Conservation (phyloP, 2,329 filamentous ascomycete genomes). For the Sphaerulina populicola region DNA sequence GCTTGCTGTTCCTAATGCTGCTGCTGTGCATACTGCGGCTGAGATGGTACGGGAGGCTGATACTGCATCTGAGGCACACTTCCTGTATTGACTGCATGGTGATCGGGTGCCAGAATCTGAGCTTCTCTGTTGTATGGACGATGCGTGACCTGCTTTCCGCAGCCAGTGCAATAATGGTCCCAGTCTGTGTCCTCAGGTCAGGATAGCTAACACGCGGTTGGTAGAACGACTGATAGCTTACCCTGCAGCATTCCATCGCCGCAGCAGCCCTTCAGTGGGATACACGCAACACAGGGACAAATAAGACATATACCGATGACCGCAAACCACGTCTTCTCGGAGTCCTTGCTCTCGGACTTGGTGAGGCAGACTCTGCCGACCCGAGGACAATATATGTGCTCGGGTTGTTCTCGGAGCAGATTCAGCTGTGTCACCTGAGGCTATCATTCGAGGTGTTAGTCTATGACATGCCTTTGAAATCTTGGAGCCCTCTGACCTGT, state of each 20-base stretch:
- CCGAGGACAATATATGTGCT: slow-evolving; percentile 7
- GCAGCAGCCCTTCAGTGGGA: slow-evolving; percentile 13
- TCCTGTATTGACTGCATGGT: background rate
- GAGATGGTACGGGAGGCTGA: background rate
- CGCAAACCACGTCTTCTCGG: slow-evolving; percentile 11
- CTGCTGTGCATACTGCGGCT: slow-evolving; percentile 1
- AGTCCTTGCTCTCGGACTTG: slow-evolving; percentile 12
- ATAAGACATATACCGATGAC: slow-evolving; percentile 6
- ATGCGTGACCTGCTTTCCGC: slow-evolving; percentile 14
- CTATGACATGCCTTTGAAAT: background rate
- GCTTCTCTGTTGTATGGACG: slow-evolving; percentile 9
- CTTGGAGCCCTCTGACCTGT: background rate
- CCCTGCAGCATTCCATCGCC: slow-evolving; percentile 11
- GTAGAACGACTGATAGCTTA: background rate
- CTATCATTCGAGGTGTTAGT: background rate
- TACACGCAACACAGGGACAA: slow-evolving; percentile 9
- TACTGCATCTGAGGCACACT: slow-evolving; percentile 1
- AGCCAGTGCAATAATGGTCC: slow-evolving; percentile 15
- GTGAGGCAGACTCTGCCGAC: slow-evolving; percentile 4
- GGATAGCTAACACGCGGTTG: background rate
- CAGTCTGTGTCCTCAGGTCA: slow-evolving; percentile 1
- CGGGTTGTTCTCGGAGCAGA: slow-evolving; percentile 7
- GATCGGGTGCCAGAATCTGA: slow-evolving; percentile 9
- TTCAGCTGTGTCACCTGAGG: slow-evolving; percentile 2
- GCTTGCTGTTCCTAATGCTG: background rate